These are phyloP conservation scores for Cryptococcus sp. DNA, from an alignment of 1,284 basidiomycete genomes.

Conservation along the genomic window DNA sequence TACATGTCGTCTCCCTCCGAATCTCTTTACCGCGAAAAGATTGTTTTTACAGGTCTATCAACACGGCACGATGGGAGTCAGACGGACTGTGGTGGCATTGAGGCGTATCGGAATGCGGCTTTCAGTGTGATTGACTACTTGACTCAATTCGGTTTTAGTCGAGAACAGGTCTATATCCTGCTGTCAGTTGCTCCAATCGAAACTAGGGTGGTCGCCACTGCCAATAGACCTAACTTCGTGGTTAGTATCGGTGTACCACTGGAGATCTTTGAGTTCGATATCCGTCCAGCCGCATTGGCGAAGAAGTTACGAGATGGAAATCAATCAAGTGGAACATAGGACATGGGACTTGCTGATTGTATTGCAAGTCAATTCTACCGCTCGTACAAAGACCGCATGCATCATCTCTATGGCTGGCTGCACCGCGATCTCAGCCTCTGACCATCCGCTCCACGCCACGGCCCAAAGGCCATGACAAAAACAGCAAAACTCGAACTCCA, in stretches of 20 bases:
- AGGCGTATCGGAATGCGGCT: slow-evolving; percentile 66
- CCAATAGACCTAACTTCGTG: slow-evolving; percentile 28
- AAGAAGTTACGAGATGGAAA: no score
- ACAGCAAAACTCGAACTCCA: no score
- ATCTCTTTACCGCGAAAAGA: slow-evolving; percentile 17
- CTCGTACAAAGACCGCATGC: no score
- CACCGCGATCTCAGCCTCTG: no score
- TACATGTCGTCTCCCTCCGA: slow-evolving; percentile 39
- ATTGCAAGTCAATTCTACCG: no score
- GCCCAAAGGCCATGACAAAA: no score
- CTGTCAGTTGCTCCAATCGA: slow-evolving; percentile 72
- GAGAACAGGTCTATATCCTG: slow-evolving; percentile 68
- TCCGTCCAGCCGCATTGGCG: slow-evolving; percentile 1
- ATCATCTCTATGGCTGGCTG: no score
- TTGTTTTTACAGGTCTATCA: slow-evolving; percentile 28
- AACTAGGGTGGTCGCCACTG: slow-evolving; percentile 25
- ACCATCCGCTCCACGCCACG: no score
- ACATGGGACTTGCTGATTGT: no score
- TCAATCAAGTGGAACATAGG: no score
- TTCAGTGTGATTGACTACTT: slow-evolving; percentile 71
- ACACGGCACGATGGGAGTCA: slow-evolving; percentile 16
- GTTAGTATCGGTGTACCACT: slow-evolving; percentile 24
- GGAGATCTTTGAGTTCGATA: slow-evolving; percentile 32
- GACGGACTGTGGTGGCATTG: slow-evolving; percentile 18
- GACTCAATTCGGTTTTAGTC: slow-evolving; percentile 44